Evolutionary conservation across 225 moss, liverwort and hornwort species (phyloP), one percentile per base, ranked within the genome.

Genomic region (Ulota crispa): DNA sequence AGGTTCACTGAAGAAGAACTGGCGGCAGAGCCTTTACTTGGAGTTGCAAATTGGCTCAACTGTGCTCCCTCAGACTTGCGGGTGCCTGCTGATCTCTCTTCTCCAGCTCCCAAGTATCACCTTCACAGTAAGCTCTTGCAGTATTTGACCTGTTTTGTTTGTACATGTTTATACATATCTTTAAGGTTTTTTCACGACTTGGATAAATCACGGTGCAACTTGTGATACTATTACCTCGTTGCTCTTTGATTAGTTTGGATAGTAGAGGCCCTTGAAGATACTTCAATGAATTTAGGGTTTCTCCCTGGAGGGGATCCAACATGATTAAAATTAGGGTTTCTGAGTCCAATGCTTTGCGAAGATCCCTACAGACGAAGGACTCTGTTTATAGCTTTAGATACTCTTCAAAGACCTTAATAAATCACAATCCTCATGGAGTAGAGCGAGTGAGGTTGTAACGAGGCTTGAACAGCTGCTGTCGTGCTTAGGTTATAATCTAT

Each of bases 1-100:
- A 87, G 87, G 74, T 87, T 45, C 50, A 84, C 84, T 26, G 87
- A 87, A 74, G 87, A 81, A 77, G 78, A 87, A 34, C 27, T 87
- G 36, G 87, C 87, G 11, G 84, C 83, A 24, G 87, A 87, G 23
- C 87, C 87, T 27, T 57, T 87, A 70, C 84, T 87, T 72, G 87
- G 87, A 73, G 78, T 87, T 20, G 87, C 87, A 56, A 81, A 84
- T 45, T 87, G 83, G 83, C 81, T 87, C 43, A 74, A 87, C 42
- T 87, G 87, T 75, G 66, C 84, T 3, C 87, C 87, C 55, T 63
- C 87, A 3, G 84, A 73, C 45, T 66, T 86, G 76, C 45, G 36
- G 6, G 16, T 3, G 50, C 31, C 82, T 59, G 75, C 68, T 57
- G 75, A 75, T 24, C 26, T 47, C 45, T 64, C 77, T 68, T 68